A percentile compares a stretch with the other conserved stretches of the same genome.
phyloP scores from a whole-genome alignment of 345 rosid species.

The Eucalyptus urophylla region DNA sequence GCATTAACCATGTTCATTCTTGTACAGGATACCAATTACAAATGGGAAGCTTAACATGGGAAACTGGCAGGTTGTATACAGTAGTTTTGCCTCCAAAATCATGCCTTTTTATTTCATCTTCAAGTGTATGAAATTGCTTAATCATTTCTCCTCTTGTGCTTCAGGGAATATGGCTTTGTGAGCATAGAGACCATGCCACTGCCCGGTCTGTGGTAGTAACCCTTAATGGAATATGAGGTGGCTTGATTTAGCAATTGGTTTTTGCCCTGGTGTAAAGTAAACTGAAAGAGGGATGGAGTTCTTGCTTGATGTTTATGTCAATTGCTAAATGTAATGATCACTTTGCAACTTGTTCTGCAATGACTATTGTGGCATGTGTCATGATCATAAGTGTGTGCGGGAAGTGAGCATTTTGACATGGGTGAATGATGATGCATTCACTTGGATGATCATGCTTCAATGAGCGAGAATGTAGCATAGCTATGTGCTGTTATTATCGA shows the following conservation, averaged over 20 bases:
- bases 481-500: neutral
- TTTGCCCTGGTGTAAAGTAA: neutral
- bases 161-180: slow-evolving; percentile 97
- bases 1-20: neutral
- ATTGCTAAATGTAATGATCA: neutral
- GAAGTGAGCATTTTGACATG: neutral
- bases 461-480: neutral
- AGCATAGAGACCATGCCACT: slow-evolving; percentile 82
- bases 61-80: slow-evolving; percentile 70
- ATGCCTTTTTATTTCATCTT: neutral
- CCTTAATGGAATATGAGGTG: slow-evolving; percentile 54
- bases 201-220: slow-evolving; percentile 79
- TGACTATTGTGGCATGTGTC: neutral
- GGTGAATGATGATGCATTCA: neutral
- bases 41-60: slow-evolving; percentile 87
- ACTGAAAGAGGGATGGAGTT: neutral
- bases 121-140: neutral
- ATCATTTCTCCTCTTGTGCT: neutral
- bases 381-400: neutral
- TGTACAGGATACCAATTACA: slow-evolving; percentile 71
- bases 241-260: neutral
- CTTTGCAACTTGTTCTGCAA: neutral
- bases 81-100: neutral
- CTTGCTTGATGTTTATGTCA: neutral
- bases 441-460: neutral